Evolutionary conservation across 2,329 filamentous ascomycete species (phyloP), one percentile per base, ranked within the genome.

Genomic region (Aspergillus unguis): DNA sequence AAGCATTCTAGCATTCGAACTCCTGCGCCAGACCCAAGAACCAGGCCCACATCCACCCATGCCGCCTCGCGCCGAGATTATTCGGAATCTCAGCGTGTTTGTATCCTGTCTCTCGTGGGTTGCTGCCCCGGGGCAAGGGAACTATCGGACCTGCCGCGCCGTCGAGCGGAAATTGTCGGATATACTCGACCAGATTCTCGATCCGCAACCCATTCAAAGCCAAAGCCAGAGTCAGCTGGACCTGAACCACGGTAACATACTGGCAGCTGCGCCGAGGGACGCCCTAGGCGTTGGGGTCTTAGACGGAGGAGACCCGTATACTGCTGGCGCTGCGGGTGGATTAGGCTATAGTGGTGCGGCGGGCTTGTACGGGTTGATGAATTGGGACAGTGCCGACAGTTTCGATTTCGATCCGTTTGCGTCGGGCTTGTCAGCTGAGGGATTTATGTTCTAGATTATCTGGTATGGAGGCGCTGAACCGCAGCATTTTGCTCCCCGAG

Each of bases 151-250:
- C 8, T 71, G 69, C 56, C 65, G 68, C 52, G 64, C 67, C 50
- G 69, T 63, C 27, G 68, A 70, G 52, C 69, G 67, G 52, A 70
- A 68, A 26, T 48, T 71, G 9, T 68, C 67, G 9, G 65, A 62
- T 26, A 71, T 71, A 10, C 58, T 71, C 3, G 67, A 71, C 46
- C 68, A 65, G 41, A 56, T 70, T 9, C 59, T 71, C n/a, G 67
- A 71, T 32, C 69, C 69, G 5, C 28, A 44, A 27, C 41, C 41
- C 17, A 17, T 17, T 17, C 17, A 17, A 17, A 17, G 17, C 17
- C 17, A 17, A 17, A 17, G 17, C 17, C 17, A 17, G 17, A 17
- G 1, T 17, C 17, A 17, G 17, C 17, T 17, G 17, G 17, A 17
- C 17, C 17, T 17, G 17, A 17, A 17, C 17, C 17, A 17, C 17